Evolutionary conservation across 805 yeast genomes (phyloP), one percentile per base, ranked within the genome.

Genomic region (Saccharomycopsis babjevae): DNA sequence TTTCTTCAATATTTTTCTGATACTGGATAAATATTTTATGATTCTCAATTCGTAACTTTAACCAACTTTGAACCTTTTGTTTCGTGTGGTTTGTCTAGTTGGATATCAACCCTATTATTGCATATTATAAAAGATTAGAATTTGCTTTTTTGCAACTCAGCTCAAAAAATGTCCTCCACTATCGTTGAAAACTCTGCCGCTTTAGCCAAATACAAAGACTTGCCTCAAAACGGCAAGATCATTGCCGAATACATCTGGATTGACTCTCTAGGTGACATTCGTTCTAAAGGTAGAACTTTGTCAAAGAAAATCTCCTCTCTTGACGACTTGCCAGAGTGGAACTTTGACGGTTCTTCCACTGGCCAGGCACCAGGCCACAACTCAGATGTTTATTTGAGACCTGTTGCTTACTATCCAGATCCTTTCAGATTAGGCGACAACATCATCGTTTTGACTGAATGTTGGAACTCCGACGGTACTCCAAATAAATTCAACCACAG

Each of bases 401-500:
- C 99, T n/a, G 96, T 83, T 67, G 90, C 97, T 60, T 86, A 78
- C 76, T 94, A 89, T 83, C 86, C 91, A 66, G 99, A 94, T 76
- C 99, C 99, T 40, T 91, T 94, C 82, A 91, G 99, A 83, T 83
- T 88, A 76, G 98, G 98, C 68, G 97, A 94, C 76, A 93, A 94
- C 87, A 84, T 93, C 68, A 82, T 94, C 68, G 99, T 94, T 60
- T 79, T 94, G 66, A 87, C 96, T 68, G 98, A 93, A 79, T 91
- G 97, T 81, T 92, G 93, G 88, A 91, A 91, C 85, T 89, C 88
- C 78, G 98, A 94, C 72, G 99, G 99, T 72, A 92, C 97, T 66
- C 98, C 99, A 79, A 94, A 94, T 88, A 90, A 90, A 79, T 89
- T 83, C 79, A 94, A 94, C 86, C 97, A 90, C 83, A 89, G 99